phyloP scores from a whole-genome alignment of 805 yeast species.

The Priceomyces fermenticarens region DNA sequence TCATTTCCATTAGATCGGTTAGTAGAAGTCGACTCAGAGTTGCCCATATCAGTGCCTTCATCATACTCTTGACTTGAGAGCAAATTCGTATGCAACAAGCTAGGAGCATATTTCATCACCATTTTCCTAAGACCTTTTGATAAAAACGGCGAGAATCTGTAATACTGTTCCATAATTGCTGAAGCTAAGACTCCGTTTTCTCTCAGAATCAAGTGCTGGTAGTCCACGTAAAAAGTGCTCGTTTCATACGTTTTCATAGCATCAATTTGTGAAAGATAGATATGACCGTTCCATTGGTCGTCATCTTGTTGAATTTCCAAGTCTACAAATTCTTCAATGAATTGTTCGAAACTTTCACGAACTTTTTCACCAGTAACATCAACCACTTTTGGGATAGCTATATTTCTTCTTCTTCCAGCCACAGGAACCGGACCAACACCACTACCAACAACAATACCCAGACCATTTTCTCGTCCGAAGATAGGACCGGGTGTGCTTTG shows the following conservation, averaged over 20 bases:
- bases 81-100: conserved; percentile 43
- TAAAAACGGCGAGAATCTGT: conserved; percentile 85
- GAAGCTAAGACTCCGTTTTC: conserved; percentile 87
- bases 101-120: conserved; percentile 73
- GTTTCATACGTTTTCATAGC: conserved; percentile 75
- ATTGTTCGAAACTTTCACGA: conserved; percentile 83
- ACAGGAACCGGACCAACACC: conserved; percentile 13
- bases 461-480: background rate
- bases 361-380: conserved; percentile 95
- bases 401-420: conserved; percentile 51
- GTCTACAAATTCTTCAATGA: conserved; percentile 64
- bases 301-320: conserved; percentile 22
- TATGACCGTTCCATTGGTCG: conserved; percentile 48
- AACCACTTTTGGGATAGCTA: conserved; percentile 77
- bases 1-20: conserved; percentile 53
- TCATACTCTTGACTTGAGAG: conserved; percentile 41
- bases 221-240: conserved; percentile 81
- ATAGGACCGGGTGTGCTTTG: conserved; percentile 12
- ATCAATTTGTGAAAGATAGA: conserved; percentile 76
- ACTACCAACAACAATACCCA: background rate
- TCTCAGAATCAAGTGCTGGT: conserved; percentile 66
- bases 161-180: conserved; percentile 88
- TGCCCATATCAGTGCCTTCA: conserved; percentile 16
- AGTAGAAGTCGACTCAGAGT: conserved; percentile 34
- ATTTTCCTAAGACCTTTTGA: conserved; percentile 70